Conservation (phyloP, 306 rosid species). For the Fragaria vesca region DNA sequence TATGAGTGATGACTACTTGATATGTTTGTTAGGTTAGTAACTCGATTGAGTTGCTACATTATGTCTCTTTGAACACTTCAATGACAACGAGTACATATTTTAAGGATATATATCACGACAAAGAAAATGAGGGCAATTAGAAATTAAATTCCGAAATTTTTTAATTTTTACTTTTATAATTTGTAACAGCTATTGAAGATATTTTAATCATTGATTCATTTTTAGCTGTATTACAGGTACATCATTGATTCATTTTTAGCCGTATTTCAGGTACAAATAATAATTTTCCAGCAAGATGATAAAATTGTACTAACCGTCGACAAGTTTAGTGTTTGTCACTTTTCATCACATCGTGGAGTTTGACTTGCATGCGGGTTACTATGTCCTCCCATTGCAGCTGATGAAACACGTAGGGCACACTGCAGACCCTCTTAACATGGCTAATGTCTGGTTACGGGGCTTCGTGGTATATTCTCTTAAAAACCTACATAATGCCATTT, state of each 20-base stretch:
- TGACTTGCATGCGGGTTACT: not conserved
- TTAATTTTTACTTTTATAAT: too few relatives aligned
- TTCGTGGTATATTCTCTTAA: not conserved
- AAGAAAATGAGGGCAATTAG: too few relatives aligned
- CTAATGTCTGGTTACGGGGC: not conserved
- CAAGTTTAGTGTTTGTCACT: not conserved
- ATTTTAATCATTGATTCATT: too few relatives aligned
- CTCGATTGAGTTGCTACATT: not conserved
- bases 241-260: too few relatives aligned
- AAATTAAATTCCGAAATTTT: too few relatives aligned
- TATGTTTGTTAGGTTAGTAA: not conserved
- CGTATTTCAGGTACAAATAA: too few relatives aligned
- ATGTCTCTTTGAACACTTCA: not conserved
- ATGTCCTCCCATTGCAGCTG: not conserved
- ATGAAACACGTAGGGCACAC: slow-evolving; percentile 2
- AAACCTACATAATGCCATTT: not conserved
- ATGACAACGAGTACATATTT: too few relatives aligned
- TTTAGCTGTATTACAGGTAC: too few relatives aligned
- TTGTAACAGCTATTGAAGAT: too few relatives aligned
- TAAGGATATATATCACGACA: too few relatives aligned
- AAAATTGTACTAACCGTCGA: not conserved
- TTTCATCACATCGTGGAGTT: not conserved
- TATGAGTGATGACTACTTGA: not conserved
- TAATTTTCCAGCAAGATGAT: too few relatives aligned
- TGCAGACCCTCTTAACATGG: not conserved